phyloP scores from a whole-genome alignment of 2,329 filamentous ascomycete species.

The Penicillium sp. region DNA sequence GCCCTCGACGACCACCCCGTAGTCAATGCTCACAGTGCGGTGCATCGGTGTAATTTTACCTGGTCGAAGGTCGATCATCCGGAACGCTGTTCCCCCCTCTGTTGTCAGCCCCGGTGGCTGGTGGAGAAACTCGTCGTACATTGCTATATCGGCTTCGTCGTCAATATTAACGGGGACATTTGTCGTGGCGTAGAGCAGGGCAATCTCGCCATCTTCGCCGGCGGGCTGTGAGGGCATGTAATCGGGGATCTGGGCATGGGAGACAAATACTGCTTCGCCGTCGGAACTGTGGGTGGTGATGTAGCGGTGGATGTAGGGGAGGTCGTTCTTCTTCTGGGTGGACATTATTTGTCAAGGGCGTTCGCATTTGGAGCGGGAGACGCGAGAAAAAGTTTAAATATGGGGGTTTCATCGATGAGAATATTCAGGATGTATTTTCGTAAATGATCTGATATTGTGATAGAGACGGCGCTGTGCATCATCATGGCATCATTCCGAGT shows the following conservation, averaged over 20 bases:
- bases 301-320: conserved; percentile 38
- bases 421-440: neutral
- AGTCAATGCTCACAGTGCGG: conserved; percentile 42
- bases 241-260: conserved; percentile 36
- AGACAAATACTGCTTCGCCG: conserved; percentile 41
- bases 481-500: neutral
- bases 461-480: neutral
- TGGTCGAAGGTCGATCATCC: conserved; percentile 39
- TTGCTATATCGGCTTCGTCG: conserved; percentile 36
- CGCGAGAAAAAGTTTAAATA: neutral
- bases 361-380: neutral
- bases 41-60: conserved; percentile 40
- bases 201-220: conserved; percentile 35
- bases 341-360: conserved; percentile 13
- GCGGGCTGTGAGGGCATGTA: conserved; percentile 33
- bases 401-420: neutral
- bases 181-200: conserved; percentile 34
- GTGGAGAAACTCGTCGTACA: conserved; percentile 38
- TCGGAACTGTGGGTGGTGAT: conserved; percentile 43
- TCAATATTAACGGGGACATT: conserved; percentile 30
- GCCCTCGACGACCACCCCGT: conserved; percentile 42
- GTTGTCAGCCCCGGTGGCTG: conserved; percentile 37
- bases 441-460: neutral
- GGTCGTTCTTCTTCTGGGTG: conserved; percentile 27
- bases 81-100: conserved; percentile 34